These are phyloP conservation scores for Candida michaelii DNA, from an alignment of 805 yeast species.

Conservation along the genomic window DNA sequence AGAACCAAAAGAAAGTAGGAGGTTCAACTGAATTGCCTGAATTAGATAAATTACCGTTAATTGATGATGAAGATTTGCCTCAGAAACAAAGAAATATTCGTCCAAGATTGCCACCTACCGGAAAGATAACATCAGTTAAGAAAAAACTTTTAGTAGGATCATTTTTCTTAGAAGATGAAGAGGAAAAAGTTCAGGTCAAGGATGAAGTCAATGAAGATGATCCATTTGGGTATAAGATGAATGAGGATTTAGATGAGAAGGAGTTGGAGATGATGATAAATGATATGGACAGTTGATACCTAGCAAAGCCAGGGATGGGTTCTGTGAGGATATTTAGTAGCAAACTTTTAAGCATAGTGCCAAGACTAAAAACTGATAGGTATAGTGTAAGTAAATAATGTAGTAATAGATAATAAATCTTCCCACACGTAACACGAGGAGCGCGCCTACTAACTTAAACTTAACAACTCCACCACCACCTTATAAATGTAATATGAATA, in stretches of 20 bases:
- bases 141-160: slow-evolving; percentile 57
- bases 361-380: no score
- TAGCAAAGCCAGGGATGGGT: no score
- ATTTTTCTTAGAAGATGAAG: slow-evolving; percentile 48
- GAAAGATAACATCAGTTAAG: slow-evolving; percentile 71
- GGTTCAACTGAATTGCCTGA: slow-evolving; percentile 43
- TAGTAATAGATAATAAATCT: no score
- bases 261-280: slow-evolving; percentile 17
- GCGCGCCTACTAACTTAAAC: not conserved
- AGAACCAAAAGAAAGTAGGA: slow-evolving; percentile 41
- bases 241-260: slow-evolving; percentile 15
- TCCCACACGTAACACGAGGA: not conserved
- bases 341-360: no score
- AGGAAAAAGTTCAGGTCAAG: slow-evolving; percentile 9
- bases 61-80: slow-evolving; percentile 86
- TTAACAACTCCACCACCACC: not conserved
- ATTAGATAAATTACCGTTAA: slow-evolving; percentile 30
- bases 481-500: slow-evolving; percentile 5
- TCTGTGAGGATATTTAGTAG: no score
- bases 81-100: slow-evolving; percentile 71
- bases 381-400: no score
- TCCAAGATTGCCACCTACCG: slow-evolving; percentile 87
- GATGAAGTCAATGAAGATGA: slow-evolving; percentile 4
- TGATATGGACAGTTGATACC: slow-evolving; percentile 10
- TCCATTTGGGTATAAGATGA: slow-evolving; percentile 4